Evolutionary conservation across 2,329 filamentous ascomycete species (phyloP).

Genomic region (Pseudogymnoascus sp.): DNA sequence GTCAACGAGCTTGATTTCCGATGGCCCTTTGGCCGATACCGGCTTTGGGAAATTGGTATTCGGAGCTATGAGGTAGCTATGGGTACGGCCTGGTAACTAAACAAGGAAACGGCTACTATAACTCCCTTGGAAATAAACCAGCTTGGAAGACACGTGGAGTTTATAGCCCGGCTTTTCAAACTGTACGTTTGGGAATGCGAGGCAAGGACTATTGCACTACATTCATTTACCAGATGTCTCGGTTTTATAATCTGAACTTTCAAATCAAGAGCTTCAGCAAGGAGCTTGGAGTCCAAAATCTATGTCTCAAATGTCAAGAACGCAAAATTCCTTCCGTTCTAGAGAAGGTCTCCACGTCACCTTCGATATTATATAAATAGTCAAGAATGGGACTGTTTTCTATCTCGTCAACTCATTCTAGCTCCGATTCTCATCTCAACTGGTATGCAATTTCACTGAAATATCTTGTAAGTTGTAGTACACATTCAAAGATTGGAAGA

Average conservation of each 20-base stretch:
- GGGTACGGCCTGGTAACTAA: not conserved
- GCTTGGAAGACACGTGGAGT: not conserved
- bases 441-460: not conserved
- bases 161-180: not conserved
- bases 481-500: not conserved
- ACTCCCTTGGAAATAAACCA: not conserved
- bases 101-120: not conserved
- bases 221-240: not conserved
- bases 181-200: not conserved
- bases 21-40: not conserved
- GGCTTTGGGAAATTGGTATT: not conserved
- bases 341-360: not conserved
- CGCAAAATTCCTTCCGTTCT: not conserved
- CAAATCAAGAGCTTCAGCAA: not conserved
- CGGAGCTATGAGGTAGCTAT: not conserved
- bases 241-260: not conserved
- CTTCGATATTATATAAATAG: not conserved
- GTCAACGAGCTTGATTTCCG: not conserved
- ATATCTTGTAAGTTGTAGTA: not conserved
- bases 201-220: not conserved
- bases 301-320: not conserved
- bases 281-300: not conserved
- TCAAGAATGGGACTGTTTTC: not conserved
- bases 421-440: not conserved
- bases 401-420: not conserved